Conservation (phyloP, 1,284 basidiomycete species). For the Trichosporon ovoides region DNA sequence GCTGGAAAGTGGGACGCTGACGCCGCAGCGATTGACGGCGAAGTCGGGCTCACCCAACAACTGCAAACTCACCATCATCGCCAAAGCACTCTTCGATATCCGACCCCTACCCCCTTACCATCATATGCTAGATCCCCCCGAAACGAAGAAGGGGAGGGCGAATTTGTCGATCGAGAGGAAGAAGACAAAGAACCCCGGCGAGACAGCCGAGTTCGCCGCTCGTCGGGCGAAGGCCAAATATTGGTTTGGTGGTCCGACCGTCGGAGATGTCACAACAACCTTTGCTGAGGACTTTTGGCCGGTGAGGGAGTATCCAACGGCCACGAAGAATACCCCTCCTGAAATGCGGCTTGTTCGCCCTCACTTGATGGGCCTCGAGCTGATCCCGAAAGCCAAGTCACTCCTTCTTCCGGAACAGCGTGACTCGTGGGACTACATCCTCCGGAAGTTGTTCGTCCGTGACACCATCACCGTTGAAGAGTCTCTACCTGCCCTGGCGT, state of each 20-base stretch:
- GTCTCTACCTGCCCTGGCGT: slow-evolving; percentile 49
- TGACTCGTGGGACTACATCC: slow-evolving; percentile 75
- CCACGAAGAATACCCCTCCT: neutral
- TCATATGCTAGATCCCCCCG: slow-evolving; percentile 55
- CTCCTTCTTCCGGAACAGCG: slow-evolving; percentile 56
- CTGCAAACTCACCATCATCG: slow-evolving; percentile 73
- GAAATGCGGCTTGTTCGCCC: slow-evolving; percentile 23
- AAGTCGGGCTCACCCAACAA: slow-evolving; percentile 47
- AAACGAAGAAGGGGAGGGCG: neutral
- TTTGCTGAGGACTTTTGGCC: slow-evolving; percentile 11
- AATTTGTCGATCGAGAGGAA: slow-evolving; percentile 5
- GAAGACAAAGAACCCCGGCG: neutral
- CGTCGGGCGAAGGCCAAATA: neutral
- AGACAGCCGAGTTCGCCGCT: neutral
- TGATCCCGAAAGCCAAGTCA: slow-evolving; percentile 43
- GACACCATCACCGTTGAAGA: slow-evolving; percentile 58
- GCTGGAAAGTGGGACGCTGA: neutral
- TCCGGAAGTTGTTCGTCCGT: slow-evolving; percentile 67
- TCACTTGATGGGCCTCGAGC: slow-evolving; percentile 33
- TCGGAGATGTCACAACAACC: slow-evolving; percentile 24
- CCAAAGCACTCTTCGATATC: slow-evolving; percentile 58
- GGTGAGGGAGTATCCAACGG: no score
- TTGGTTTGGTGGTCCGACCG: slow-evolving; percentile 7
- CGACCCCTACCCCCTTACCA: slow-evolving; percentile 51
- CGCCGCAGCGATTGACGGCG: slow-evolving; percentile 49